phyloP scores from a whole-genome alignment of 2,329 filamentous ascomycete genomes.

The Sporothrix luriei region DNA sequence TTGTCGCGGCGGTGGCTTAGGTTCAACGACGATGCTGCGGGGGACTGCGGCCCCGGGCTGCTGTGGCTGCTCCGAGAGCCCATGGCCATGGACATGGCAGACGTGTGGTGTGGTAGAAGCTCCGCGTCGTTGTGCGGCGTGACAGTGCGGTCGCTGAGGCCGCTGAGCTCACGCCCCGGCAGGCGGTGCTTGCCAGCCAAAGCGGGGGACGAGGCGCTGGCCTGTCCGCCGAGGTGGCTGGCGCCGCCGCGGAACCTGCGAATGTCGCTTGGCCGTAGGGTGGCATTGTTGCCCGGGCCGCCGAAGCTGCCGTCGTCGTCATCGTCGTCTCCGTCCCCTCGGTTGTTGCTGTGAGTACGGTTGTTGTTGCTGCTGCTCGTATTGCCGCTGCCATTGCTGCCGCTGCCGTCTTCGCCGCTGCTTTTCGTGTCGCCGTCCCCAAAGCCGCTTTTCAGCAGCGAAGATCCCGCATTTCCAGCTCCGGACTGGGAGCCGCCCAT shows the following conservation, averaged over 20 bases:
- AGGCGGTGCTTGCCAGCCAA: not conserved
- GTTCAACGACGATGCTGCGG: not conserved
- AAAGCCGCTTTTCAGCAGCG: constrained; percentile 6
- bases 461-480: not conserved
- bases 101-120: not conserved
- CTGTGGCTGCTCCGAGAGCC: constrained; percentile 28
- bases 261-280: constrained; percentile 51
- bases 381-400: constrained; percentile 31
- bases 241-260: constrained; percentile 40
- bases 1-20: constrained; percentile 20
- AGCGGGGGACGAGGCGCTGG: not conserved
- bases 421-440: not conserved
- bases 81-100: constrained; percentile 2
- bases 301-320: constrained; percentile 39
- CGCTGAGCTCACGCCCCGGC: constrained; percentile 32
- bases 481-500: not conserved
- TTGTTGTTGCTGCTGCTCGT: constrained; percentile 17
- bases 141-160: constrained; percentile 33
- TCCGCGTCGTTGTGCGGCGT: not conserved
- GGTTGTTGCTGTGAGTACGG: constrained; percentile 30
- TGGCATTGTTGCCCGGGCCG: constrained; percentile 43
- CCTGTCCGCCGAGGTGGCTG: not conserved
- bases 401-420: constrained; percentile 18
- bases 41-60: constrained; percentile 27
- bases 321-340: constrained; percentile 44